Percentiles rank a stretch among this genome's conserved stretches.
Evolutionary conservation across 2,329 filamentous ascomycete species (phyloP).

Genomic region (Colletotrichum sp.): DNA sequence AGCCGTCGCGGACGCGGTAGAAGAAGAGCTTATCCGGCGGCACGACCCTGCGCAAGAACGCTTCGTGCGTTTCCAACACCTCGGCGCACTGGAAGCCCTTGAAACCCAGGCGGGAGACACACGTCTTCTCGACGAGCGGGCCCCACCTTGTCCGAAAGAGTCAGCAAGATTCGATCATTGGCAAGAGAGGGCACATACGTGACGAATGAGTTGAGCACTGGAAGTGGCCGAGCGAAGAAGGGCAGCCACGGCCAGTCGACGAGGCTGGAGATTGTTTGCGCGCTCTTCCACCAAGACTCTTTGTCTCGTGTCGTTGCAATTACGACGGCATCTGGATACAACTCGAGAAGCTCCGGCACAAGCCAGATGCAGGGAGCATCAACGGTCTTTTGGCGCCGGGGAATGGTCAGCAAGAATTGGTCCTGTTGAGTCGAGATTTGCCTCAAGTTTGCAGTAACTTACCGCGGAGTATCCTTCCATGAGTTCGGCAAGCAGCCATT

Average conservation of each 20-base stretch:
- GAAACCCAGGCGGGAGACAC: not conserved
- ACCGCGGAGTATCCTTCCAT: not conserved
- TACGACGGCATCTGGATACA: constrained; percentile 27
- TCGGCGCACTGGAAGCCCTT: not conserved
- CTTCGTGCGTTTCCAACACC: constrained; percentile 24
- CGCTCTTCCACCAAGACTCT: constrained; percentile 25
- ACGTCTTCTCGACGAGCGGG: not conserved
- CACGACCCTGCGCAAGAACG: constrained; percentile 18
- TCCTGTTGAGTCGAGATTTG: not conserved
- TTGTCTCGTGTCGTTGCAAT: constrained; percentile 25
- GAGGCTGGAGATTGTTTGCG: constrained; percentile 2
- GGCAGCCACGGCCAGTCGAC: constrained; percentile 21
- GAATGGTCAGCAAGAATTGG: not conserved
- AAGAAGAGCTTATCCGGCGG: constrained; percentile 30
- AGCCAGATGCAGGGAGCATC: not conserved
- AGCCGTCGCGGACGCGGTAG: constrained; percentile 32
- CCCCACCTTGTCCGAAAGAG: not conserved
- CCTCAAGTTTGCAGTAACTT: not conserved
- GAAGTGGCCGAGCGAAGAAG: constrained; percentile 21
- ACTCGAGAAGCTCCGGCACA: constrained; percentile 7
- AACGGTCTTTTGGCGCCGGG: not conserved
- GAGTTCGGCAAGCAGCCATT: not conserved
- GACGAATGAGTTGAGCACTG: not conserved
- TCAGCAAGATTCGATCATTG: not conserved
- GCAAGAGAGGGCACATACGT: not conserved